phyloP scores from a whole-genome alignment of 2,329 filamentous ascomycete genomes.

The Fusarium stilboides region DNA sequence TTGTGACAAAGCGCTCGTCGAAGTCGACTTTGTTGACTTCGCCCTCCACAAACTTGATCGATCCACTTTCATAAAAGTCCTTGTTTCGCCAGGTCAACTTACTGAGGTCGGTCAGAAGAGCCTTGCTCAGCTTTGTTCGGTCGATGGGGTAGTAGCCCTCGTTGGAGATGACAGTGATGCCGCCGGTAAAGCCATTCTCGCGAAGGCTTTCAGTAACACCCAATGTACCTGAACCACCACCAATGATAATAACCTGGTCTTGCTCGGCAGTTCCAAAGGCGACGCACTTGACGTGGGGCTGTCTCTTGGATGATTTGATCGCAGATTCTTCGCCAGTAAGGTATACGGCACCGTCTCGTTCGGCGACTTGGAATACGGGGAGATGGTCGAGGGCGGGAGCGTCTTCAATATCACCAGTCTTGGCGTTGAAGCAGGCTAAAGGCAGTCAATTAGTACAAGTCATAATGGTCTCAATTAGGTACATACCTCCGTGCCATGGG shows the following conservation, averaged over 20 bases:
- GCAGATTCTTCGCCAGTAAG: constrained; percentile 83
- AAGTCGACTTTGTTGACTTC: constrained; percentile 86
- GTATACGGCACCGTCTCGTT: constrained; percentile 88
- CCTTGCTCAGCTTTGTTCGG: constrained; percentile 95
- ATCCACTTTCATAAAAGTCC: constrained; percentile 80
- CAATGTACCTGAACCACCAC: constrained; percentile 87
- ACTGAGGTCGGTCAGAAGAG: constrained; percentile 82
- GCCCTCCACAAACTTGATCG: constrained; percentile 71
- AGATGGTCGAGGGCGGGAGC: constrained; percentile 92
- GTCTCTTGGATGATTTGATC: constrained; percentile 83
- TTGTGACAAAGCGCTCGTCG: constrained; percentile 78
- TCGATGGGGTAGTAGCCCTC: constrained; percentile 93
- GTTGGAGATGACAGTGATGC: constrained; percentile 85
- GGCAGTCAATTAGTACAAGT: constrained; percentile 9
- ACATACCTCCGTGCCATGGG: constrained; percentile 93
- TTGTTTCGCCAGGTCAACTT: constrained; percentile 85
- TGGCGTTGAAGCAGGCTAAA: constrained; percentile 90
- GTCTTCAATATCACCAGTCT: constrained; percentile 94
- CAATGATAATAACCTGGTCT: constrained; percentile 86
- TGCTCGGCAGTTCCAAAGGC: constrained; percentile 62
- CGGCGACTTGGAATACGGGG: constrained; percentile 82
- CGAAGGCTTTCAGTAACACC: constrained; percentile 87
- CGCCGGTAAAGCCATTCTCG: constrained; percentile 83
- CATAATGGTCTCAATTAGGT: background rate
- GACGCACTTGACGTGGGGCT: constrained; percentile 80